Base-by-base conservation (phyloP, 2,329 filamentous ascomycete species). In the Aphanoascus verrucosus region DNA sequence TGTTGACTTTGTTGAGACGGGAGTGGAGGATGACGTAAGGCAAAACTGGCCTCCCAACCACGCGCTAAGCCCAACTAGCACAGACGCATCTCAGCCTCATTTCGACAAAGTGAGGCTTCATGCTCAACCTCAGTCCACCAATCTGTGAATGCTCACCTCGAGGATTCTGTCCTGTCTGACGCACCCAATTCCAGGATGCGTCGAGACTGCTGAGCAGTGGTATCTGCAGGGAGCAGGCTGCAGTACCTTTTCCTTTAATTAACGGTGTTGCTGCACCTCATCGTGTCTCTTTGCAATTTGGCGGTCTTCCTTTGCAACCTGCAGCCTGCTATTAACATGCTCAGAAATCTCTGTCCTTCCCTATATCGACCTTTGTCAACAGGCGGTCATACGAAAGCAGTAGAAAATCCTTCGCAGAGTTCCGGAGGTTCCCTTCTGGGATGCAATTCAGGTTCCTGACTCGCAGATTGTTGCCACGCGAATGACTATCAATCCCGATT, bases 71-170 rank as follows among this genome's bases (percentile, higher is more conserved):
- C 51, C 20, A 8, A 53, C n/a, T n/a, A 46, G 8, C 12, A n/a
- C n/a, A 35, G 51, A 19, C 41, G 3, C 23, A 17, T 20, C 8
- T n/a, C 40, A 20, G 44, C 51, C 44, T 53, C 37, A 35, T 37
- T 19, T 17, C 17, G n/a, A 15, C 49, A 53, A 53, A 53, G 51
- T 53, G 51, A 53, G 51, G 51, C 51, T 53, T 15, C 12, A 23
- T 1, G 19, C 40, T 14, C 15, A 20, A 6, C 20, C 37, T 42
- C 35, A 41, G 14, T 44, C 49, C 35, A 45, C 49, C 49, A 52
- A 41, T 50, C 3, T 20, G 11, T 32, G 38, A 7, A 15, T 14
- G n/a, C 14, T 12, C 17, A 20, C 42, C 38, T 20, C 23, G 37
- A 32, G 9, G 8, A 17, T 12, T 15, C 35, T 19, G 15, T 11